Percentiles rank a stretch among this genome's conserved stretches.
Conservation (phyloP, 495 filamentous ascomycete genomes). For the Penicillium canescens region DNA sequence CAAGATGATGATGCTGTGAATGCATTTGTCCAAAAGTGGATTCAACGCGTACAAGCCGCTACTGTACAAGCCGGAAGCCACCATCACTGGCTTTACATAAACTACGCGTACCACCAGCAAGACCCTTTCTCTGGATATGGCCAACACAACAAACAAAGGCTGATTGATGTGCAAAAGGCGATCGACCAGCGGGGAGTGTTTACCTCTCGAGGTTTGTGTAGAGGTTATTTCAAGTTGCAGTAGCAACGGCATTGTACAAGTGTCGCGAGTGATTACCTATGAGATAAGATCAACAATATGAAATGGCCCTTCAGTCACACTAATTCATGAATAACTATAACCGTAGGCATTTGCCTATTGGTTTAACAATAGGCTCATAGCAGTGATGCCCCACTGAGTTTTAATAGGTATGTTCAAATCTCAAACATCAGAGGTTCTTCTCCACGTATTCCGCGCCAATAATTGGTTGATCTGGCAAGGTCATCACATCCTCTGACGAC, state of each 20-base stretch:
- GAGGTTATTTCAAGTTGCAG: conserved; percentile 5
- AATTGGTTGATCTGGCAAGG: conserved; percentile 41
- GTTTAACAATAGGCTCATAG: no score
- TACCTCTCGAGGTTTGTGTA: neutral
- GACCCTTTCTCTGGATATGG: conserved; percentile 36
- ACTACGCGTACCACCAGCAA: conserved; percentile 29
- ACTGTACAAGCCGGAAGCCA: conserved; percentile 1
- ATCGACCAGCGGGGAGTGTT: conserved; percentile 3
- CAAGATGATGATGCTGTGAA: conserved; percentile 23
- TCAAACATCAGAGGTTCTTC: no score
- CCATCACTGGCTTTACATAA: conserved; percentile 16
- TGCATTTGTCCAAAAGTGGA: conserved; percentile 1
- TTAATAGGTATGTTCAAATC: no score
- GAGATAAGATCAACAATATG: no score
- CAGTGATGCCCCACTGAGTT: no score
- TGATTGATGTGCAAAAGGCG: neutral
- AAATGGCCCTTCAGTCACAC: no score
- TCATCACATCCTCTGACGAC: conserved; percentile 38
- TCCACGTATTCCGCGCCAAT: conserved; percentile 34
- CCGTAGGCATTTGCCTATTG: no score
- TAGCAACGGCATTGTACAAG: neutral
- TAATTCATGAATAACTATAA: no score
- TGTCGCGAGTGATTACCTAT: no score
- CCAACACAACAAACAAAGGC: conserved; percentile 12
- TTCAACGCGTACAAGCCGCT: neutral